Evolutionary conservation across 805 yeast genomes (phyloP).

Genomic region (Zygotorulaspora sp.): DNA sequence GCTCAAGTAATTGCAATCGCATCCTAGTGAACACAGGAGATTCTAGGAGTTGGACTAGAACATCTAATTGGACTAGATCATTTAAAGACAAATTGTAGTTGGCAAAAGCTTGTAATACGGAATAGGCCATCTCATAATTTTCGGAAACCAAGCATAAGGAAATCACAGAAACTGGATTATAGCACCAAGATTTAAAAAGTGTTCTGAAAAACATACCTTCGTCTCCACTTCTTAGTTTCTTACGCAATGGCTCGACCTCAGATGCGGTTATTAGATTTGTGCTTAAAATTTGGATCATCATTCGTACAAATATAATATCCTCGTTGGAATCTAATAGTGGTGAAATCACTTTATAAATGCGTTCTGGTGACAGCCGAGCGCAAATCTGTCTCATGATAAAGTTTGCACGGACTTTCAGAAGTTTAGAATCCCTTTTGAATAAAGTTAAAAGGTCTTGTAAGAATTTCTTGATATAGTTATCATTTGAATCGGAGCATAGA

Average conservation of each 20-base stretch:
- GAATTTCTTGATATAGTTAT: constrained; percentile 69
- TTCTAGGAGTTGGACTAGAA: constrained; percentile 83
- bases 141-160: constrained; percentile 82
- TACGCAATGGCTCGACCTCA: constrained; percentile 67
- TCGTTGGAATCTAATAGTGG: constrained; percentile 58
- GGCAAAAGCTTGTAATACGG: constrained; percentile 74
- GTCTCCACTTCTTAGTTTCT: constrained; percentile 60
- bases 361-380: constrained; percentile 71
- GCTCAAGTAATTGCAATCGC: constrained; percentile 84
- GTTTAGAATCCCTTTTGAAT: constrained; percentile 63
- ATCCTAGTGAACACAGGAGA: constrained; percentile 87
- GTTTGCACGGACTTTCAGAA: constrained; percentile 70
- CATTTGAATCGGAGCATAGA: constrained; percentile 44
- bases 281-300: constrained; percentile 81
- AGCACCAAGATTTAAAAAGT: constrained; percentile 86
- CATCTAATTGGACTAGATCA: constrained; percentile 79
- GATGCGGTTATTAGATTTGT: constrained; percentile 82
- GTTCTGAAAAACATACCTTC: constrained; percentile 69
- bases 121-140: constrained; percentile 80
- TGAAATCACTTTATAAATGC: constrained; percentile 76
- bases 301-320: constrained; percentile 66
- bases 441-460: constrained; percentile 64
- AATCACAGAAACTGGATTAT: constrained; percentile 82
- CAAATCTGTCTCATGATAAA: constrained; percentile 82
- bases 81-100: constrained; percentile 71